A percentile compares a stretch with the other conserved stretches of the same genome.
Evolutionary conservation across 1,139 yeast species (phyloP).

Genomic region (Keqinozyma sinolaborantium): DNA sequence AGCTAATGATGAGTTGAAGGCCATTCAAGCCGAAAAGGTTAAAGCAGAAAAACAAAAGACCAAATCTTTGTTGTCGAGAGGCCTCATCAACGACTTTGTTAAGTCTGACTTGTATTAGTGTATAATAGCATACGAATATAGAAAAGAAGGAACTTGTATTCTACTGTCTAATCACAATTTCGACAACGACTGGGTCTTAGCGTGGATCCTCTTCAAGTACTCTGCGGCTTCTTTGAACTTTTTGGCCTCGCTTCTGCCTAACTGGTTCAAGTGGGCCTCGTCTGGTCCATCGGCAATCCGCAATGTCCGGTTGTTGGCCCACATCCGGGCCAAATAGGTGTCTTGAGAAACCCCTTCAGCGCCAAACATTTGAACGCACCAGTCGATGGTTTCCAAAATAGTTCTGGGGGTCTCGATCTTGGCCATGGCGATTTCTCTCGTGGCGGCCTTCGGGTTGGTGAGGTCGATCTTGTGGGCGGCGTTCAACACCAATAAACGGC

Average conservation of each 20-base stretch:
- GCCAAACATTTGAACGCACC: conserved; percentile 69
- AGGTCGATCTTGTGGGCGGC: conserved; percentile 67
- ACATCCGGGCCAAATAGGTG: conserved; percentile 56
- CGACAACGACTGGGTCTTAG: conserved; percentile 17
- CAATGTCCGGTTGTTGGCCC: conserved; percentile 55
- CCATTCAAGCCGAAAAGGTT: conserved; percentile 33
- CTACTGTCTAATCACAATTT: conserved; percentile 19
- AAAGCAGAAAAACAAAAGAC: conserved; percentile 45
- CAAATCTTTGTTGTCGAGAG: conserved; percentile 47
- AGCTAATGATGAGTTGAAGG: conserved; percentile 49
- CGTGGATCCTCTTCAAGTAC: conserved; percentile 26
- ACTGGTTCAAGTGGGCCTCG: conserved; percentile 64
- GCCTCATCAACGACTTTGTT: conserved; percentile 56
- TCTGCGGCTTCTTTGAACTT: conserved; percentile 27
- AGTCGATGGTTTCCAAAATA: conserved; percentile 51
- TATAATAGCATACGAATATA: conserved; percentile 2
- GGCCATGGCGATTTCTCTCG: conserved; percentile 63
- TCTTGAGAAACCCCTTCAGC: conserved; percentile 70
- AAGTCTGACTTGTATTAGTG: conserved; percentile 49
- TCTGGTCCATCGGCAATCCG: conserved; percentile 77
- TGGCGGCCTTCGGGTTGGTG: conserved; percentile 54
- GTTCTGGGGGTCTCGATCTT: conserved; percentile 66
- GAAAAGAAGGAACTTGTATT: not conserved
- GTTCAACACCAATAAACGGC: conserved; percentile 56
- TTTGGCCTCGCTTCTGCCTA: conserved; percentile 48